Conservation (phyloP, 495 filamentous ascomycete genomes). For the Aspergillus sparsus region DNA sequence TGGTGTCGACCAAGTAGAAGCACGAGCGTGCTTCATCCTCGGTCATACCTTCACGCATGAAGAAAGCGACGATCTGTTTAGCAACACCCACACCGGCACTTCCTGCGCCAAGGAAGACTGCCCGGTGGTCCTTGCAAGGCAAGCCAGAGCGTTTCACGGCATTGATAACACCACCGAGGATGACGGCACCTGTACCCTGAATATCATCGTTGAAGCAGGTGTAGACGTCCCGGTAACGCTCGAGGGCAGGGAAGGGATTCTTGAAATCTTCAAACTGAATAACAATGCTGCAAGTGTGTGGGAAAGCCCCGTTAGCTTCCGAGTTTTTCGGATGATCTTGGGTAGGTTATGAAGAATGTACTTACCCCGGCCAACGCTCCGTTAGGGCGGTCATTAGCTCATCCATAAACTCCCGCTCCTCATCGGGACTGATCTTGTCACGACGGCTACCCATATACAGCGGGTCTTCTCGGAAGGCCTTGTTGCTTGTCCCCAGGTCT, state of each 20-base stretch:
- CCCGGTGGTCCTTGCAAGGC: conserved; percentile 84
- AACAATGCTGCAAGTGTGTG: conserved; percentile 63
- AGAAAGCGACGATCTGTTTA: conserved; percentile 94
- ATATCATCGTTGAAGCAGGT: conserved; percentile 99
- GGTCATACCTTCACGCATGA: conserved; percentile 88
- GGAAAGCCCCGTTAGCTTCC: conserved; percentile 28
- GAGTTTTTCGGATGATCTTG: conserved; percentile 20
- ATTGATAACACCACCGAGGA: conserved; percentile 91
- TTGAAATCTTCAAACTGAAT: conserved; percentile 99
- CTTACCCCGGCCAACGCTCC: conserved; percentile 79
- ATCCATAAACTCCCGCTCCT: conserved; percentile 92
- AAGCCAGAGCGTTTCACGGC: conserved; percentile 87
- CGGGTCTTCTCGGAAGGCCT: conserved; percentile 83
- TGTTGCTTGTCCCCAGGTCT: conserved; percentile 90
- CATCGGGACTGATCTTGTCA: conserved; percentile 74
- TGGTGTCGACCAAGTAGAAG: conserved; percentile 98
- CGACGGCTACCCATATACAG: conserved; percentile 88
- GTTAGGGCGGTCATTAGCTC: conserved; percentile 93
- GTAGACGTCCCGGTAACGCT: conserved; percentile 81
- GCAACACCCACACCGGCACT: conserved; percentile 96
- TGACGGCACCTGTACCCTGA: conserved; percentile 95
- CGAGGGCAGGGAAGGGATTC: conserved; percentile 92
- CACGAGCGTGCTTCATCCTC: conserved; percentile 85
- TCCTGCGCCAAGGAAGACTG: conserved; percentile 95
- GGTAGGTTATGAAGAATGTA: conserved; percentile 21